Conservation (phyloP, 345 rosid species). For the Litchi chinensis region DNA sequence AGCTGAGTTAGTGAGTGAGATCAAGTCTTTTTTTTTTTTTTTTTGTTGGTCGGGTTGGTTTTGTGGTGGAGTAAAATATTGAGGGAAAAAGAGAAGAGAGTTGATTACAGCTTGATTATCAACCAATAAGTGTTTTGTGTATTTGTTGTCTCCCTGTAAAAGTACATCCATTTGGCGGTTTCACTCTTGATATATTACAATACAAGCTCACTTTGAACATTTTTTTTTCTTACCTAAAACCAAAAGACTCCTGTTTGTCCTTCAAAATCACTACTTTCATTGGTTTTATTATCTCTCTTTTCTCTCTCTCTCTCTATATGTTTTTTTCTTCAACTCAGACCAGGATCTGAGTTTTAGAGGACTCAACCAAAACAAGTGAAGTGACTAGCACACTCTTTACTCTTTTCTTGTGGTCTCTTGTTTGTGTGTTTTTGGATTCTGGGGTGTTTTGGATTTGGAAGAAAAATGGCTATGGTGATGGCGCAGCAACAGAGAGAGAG, state of each 20-base stretch:
- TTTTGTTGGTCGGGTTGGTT: neutral
- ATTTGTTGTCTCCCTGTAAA: slow-evolving; percentile 2
- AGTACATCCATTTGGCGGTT: slow-evolving; percentile 29
- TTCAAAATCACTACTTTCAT: slow-evolving; percentile 19
- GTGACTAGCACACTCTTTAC: no score
- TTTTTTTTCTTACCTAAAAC: neutral
- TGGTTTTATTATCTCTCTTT: neutral
- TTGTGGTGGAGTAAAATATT: neutral
- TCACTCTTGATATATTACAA: neutral
- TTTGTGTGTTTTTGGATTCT: slow-evolving; percentile 20
- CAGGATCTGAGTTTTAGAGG: neutral
- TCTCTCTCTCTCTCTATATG: no score
- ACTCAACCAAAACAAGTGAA: slow-evolving; percentile 9
- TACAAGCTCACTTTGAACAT: neutral
- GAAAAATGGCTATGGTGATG: slow-evolving; percentile 69
- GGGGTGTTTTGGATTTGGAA: slow-evolving; percentile 19
- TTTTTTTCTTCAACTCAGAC: neutral
- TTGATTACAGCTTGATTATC: slow-evolving; percentile 16
- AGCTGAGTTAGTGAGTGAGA: neutral
- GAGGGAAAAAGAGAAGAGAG: slow-evolving; percentile 22
- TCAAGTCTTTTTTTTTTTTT: neutral
- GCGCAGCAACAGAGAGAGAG: slow-evolving; percentile 68
- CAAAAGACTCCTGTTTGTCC: slow-evolving; percentile 22
- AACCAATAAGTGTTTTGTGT: slow-evolving; percentile 10
- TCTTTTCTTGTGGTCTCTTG: neutral